Conservation (phyloP, 768 basidiomycete species). For the Podaxis sp. region DNA sequence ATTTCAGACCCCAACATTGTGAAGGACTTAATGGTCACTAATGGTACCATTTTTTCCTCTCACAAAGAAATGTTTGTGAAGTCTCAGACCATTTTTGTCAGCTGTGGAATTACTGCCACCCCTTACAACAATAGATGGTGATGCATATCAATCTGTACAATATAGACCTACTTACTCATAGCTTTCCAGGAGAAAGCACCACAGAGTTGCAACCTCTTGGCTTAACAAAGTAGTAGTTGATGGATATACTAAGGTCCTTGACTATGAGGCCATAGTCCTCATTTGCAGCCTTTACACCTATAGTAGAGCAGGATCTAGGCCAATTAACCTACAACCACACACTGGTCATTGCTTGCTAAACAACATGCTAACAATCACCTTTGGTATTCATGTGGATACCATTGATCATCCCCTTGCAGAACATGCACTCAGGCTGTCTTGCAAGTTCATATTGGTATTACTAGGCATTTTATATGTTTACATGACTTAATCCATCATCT, state of each 20-base stretch:
- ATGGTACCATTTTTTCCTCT: constrained; percentile 45
- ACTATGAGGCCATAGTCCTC: constrained; percentile 38
- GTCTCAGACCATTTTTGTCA: constrained; percentile 40
- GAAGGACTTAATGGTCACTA: constrained; percentile 43
- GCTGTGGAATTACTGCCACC: constrained; percentile 43
- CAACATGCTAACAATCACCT: constrained; percentile 45
- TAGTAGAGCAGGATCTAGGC: constrained; percentile 28
- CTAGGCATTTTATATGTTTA: neutral
- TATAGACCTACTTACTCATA: neutral
- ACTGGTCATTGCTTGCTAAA: constrained; percentile 39
- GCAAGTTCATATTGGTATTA: constrained; percentile 43
- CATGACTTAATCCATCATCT: neutral
- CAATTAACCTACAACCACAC: constrained; percentile 40
- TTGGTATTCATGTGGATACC: constrained; percentile 40
- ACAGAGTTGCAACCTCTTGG: constrained; percentile 34
- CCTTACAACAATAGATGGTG: constrained; percentile 45
- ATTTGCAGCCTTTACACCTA: constrained; percentile 35
- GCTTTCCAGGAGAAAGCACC: constrained; percentile 38
- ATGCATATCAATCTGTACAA: neutral
- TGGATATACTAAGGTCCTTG: constrained; percentile 35
- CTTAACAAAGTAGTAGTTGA: constrained; percentile 35
- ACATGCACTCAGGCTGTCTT: constrained; percentile 34
- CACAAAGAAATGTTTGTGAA: constrained; percentile 46
- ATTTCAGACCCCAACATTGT: constrained; percentile 44
- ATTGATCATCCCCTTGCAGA: constrained; percentile 37